Base-by-base conservation (phyloP, 495 filamentous ascomycete genomes). In the Podospora australis region DNA sequence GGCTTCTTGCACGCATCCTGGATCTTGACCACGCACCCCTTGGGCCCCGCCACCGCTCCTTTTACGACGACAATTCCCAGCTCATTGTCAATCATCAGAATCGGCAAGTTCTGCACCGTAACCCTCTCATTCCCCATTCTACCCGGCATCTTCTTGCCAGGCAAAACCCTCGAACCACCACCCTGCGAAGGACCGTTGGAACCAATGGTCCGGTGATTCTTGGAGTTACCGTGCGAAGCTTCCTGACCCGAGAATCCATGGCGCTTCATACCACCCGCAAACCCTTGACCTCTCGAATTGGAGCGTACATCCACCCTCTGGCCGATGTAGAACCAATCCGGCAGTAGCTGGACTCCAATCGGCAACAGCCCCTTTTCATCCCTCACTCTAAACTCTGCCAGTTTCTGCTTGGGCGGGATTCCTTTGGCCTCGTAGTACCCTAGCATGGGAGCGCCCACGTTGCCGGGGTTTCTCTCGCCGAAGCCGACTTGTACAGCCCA, bases 141-240 rank as follows among this genome's bases (percentile, higher is more conserved):
- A 48, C 92, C 92, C 17, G 92, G 80, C 92, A 98, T 98, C 68
- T 87, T 88, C 81, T 98, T 98, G 42, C 92, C 92, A 0, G 92
- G 92, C 49, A 84, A 78, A 34, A 98, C 92, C 57, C 92, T 75
- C 35, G 87, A 92, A 65, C 92, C 92, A 64, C 86, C 81, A 54
- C 92, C 92, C 66, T 98, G 92, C 57, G 82, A 82, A 29, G 82
- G 87, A 54, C 92, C 92, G 10, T 79, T 72, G 4, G 87, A 90
- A 73, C 92, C 92, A 73, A 96, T 84, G 2, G 85, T 82, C 59
- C 92, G 78, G 73, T 98, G 92, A 40, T 84, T 88, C 68, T 87
- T 78, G 57, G 90, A 96, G 56, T 89, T 88, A 78, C 92, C 92
- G 71, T 98, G 92, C 57, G 84, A 90, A 44, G 90, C 88, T 53